Percentiles rank a stretch among this genome's conserved stretches.
Conservation (phyloP, 345 rosid species). For the thale cress (Arabidopsis thaliana) region TAIR10.1 NC_003076.8:2090501-2091000, state of each 20-base stretch:
- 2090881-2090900: neutral
- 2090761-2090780: neutral
- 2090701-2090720: too few species aligned
- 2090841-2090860: neutral
- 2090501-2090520: conserved; percentile 40
- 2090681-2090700: too few species aligned
- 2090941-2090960: conserved; percentile 53
- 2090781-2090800: neutral
- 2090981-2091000: conserved; percentile 89
- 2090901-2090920: neutral
- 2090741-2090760: neutral
- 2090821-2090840: conserved; percentile 1
- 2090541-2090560: conserved; percentile 31
- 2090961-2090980: conserved; percentile 87
- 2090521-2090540: conserved; percentile 34
- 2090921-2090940: conserved; percentile 16
- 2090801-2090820: neutral
- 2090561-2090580: conserved; percentile 12
- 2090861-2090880: neutral
- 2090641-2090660: neutral
- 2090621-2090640: neutral
- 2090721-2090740: too few species aligned
- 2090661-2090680: too few species aligned
- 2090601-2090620: neutral
- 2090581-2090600: conserved; percentile 18